A percentile compares a stretch with the other conserved stretches of the same genome.
These are phyloP conservation scores for Xylaria scruposa DNA, from an alignment of 495 filamentous ascomycete species.

Conservation along the genomic window DNA sequence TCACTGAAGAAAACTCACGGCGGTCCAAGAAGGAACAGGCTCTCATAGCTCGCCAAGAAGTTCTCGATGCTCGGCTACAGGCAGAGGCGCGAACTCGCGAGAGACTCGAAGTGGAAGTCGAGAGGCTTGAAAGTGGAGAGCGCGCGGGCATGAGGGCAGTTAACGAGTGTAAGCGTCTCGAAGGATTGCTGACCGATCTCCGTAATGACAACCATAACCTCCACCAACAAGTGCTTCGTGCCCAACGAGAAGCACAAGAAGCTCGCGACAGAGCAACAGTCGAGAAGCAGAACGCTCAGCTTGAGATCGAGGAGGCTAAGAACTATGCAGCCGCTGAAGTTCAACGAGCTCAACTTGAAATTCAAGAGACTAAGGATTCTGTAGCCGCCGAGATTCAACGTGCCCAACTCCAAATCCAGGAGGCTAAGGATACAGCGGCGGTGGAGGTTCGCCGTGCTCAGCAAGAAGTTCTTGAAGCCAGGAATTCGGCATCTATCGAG, in stretches of 20 bases:
- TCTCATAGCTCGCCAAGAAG: conserved; percentile 74
- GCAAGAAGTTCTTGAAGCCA: conserved; percentile 81
- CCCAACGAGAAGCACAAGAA: conserved; percentile 82
- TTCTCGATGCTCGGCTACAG: conserved; percentile 77
- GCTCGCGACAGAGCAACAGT: conserved; percentile 75
- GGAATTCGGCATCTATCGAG: conserved; percentile 75
- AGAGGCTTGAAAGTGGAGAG: conserved; percentile 76
- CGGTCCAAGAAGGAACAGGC: conserved; percentile 77
- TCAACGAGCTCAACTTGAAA: conserved; percentile 79
- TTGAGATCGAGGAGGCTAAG: conserved; percentile 81
- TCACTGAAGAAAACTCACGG: conserved; percentile 78
- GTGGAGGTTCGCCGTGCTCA: conserved; percentile 59
- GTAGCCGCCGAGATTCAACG: conserved; percentile 80
- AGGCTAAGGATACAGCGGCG: conserved; percentile 23
- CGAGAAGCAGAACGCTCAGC: conserved; percentile 71
- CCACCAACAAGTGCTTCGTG: conserved; percentile 67
- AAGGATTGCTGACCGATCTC: conserved; percentile 67
- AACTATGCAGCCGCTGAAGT: conserved; percentile 81
- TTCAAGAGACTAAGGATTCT: conserved; percentile 78
- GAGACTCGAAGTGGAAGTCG: conserved; percentile 79
- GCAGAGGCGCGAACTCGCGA: conserved; percentile 79
- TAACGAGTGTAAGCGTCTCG: conserved; percentile 65
- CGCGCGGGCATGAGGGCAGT: conserved; percentile 67
- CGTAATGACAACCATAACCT: conserved; percentile 72
- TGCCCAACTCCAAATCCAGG: conserved; percentile 53